Base-by-base conservation (phyloP, 2,329 filamentous ascomycete genomes). In the Beauveria australis region DNA sequence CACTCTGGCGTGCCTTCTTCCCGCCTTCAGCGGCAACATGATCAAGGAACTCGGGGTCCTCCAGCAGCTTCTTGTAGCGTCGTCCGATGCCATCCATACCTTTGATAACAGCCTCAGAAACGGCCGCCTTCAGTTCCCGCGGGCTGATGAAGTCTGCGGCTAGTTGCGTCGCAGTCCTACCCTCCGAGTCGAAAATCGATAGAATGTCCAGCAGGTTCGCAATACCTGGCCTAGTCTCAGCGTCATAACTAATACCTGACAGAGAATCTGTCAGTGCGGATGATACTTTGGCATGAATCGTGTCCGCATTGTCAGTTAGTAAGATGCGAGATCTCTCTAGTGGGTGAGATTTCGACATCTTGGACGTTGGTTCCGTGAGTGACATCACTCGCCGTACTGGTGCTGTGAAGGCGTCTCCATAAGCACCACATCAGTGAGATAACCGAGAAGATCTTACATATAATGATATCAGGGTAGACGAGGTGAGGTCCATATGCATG, bases 311-410 rank as follows among this genome's bases (percentile, higher is more conserved):
- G 67, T 97, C 90, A 2, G 88, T 96, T 63, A 99, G 84, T 14
- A 94, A 76, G 66, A 99, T 95, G 19, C 91, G 83, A 8, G 91
- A 95, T 54, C 82, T 83, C 3, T 82, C 79, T 66, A 89, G 84
- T 0, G 80, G 70, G 67, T 91, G 82, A 0, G 92, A 96, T 74
- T 99, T 99, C 60, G 92, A 96, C 94, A 99, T 99, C 72, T 99
- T 99, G 57, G 83, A 79, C 0, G 73, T 76, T 0, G 94, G 93
- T 12, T 90, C 78, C 56, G 83, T 85, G 24, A 99, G 83, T 19
- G 92, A 96, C 92, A 97, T 97, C 63, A 99, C 82, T 63, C 93
- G 86, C 67, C 89, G 90, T 2, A 89, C 84, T 5, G 89, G 87
- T n/a, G 88, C 88, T 91, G 56, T 49, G 26, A 5, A 30, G 28